Base-by-base conservation (phyloP, 306 rosid species). In the Elaeagnus macrophylla region DNA sequence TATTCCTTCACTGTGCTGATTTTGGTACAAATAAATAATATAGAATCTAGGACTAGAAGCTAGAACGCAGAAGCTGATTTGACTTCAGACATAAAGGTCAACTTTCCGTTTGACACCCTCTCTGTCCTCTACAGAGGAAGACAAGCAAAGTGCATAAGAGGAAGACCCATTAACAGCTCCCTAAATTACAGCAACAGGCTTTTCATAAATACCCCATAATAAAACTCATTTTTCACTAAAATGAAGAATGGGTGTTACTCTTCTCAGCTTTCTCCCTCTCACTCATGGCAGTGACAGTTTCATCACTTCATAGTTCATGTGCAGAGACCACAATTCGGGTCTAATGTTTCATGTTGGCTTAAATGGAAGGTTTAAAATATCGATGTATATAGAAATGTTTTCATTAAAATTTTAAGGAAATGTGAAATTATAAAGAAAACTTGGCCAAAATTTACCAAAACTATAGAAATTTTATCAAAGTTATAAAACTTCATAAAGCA, bases 181-280 rank as follows among this genome's bases (percentile, higher is more conserved):
- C 66, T 67, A 57, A 58, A 55, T 65, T 58, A 67, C 47, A 17
- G 56, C 75, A 67, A 68, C 75, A 73, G 59, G 55, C 69, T 44
- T 43, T n/a, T n/a, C 6, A 47, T 41, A 15, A 65, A 73, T 67
- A 68, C 55, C 57, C 41, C 59, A 5, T 38, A 19, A 48, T n/a
- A 19, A 13, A 37, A 25, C 32, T 25, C 32, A 25, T 25, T 25
- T 25, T 25, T 5, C 2, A 40, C 41, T 68, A 9, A 20, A 52
- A 41, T 49, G 62, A 59, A 57, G 54, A 39, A 12, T 61, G 47
- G 40, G 39, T 39, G 55, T 38, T 60, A 48, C 17, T 44, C 64
- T 36, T 44, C 64, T 12, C 14, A n/a, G 8, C 35, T 13, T 15
- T 42, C 49, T 51, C 43, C 44, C 7, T 45, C 12, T 2, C 17